These are phyloP conservation scores for Leptographium flavum DNA, from an alignment of 2,329 filamentous ascomycete species.

Conservation along the genomic window DNA sequence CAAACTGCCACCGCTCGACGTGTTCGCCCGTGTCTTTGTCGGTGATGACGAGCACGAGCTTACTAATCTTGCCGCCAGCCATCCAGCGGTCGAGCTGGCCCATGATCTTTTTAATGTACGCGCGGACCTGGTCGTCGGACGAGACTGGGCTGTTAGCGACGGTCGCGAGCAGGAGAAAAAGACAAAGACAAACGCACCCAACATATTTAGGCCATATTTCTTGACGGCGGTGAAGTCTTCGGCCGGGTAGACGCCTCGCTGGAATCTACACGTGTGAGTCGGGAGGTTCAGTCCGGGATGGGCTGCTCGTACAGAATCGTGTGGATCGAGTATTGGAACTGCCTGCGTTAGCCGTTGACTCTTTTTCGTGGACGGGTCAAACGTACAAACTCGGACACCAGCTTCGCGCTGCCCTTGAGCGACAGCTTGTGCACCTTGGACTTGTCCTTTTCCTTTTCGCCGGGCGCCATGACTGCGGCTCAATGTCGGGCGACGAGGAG, in stretches of 20 bases:
- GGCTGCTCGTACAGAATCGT: slow-evolving; percentile 65
- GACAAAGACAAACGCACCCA: slow-evolving; percentile 36
- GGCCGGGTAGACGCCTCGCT: slow-evolving; percentile 73
- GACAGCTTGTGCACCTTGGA: slow-evolving; percentile 92
- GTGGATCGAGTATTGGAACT: slow-evolving; percentile 97
- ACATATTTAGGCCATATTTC: slow-evolving; percentile 98
- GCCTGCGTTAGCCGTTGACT: neutral
- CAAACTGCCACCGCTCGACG: slow-evolving; percentile 96
- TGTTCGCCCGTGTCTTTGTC: slow-evolving; percentile 95
- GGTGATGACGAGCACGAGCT: slow-evolving; percentile 91
- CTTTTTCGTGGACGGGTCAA: neutral
- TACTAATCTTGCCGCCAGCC: slow-evolving; percentile 90
- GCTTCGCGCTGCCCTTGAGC: slow-evolving; percentile 68
- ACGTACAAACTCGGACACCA: slow-evolving; percentile 89
- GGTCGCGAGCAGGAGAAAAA: neutral
- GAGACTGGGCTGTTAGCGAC: slow-evolving; percentile 44
- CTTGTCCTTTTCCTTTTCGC: slow-evolving; percentile 43
- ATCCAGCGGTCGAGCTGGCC: slow-evolving; percentile 96
- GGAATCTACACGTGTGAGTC: slow-evolving; percentile 45
- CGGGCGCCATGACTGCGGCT: slow-evolving; percentile 8
- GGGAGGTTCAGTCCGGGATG: neutral
- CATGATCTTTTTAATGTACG: slow-evolving; percentile 99
- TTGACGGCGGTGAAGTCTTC: slow-evolving; percentile 97
- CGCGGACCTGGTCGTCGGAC: slow-evolving; percentile 93
- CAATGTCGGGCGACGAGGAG: neutral